Evolutionary conservation across 345 rosid genomes (phyloP), one percentile per base, ranked within the genome.

Genomic region (Eutrema yunnanense): DNA sequence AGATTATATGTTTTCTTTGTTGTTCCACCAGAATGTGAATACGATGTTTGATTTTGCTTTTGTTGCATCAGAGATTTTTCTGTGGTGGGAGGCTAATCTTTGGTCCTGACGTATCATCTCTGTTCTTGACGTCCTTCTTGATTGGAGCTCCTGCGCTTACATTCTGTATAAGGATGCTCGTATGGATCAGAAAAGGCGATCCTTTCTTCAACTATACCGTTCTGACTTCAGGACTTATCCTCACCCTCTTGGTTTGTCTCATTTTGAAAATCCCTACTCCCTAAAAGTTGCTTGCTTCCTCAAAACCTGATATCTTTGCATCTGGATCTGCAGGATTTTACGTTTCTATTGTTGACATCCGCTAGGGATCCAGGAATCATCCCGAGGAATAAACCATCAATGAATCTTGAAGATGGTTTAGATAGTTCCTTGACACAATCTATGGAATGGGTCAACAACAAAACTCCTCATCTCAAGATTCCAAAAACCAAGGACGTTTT

Each of bases 341-440:
- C 59, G 60, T 73, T 92, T 75, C 92, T 95, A 66, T 73, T 90
- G 9, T 76, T 92, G 78, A 82, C 94, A 41, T 88, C 99, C 36
- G 92, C 84, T 79, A 86, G 98, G 72, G 99, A 95, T 83, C 99
- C 99, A 58, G 98, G 99, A 76, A 87, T 95, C 67, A 76, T 95
- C n/a, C 90, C 97, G 30, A 88, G 97, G 53, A 87, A 81, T 51
- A 92, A 90, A 14, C 84, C 80, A 56, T 79, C 79, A 30, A 81
- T 86, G 81, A 75, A 70, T 55, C 75, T 77, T 78, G 89, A 83
- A 43, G 88, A 83, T 47, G 78, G 13, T 41, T 56, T 65, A 72
- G 82, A 80, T 77, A 62, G 66, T 41, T 65, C 77, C 43, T 66
- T 71, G 29, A 41, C 76, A 71, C 75, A 77, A 10, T 77, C 80